Percentiles rank a stretch among this genome's conserved stretches.
These are phyloP conservation scores for Sporisorium reilianum DNA, from an alignment of 1,284 basidiomycete species.

Conservation along the genomic window DNA sequence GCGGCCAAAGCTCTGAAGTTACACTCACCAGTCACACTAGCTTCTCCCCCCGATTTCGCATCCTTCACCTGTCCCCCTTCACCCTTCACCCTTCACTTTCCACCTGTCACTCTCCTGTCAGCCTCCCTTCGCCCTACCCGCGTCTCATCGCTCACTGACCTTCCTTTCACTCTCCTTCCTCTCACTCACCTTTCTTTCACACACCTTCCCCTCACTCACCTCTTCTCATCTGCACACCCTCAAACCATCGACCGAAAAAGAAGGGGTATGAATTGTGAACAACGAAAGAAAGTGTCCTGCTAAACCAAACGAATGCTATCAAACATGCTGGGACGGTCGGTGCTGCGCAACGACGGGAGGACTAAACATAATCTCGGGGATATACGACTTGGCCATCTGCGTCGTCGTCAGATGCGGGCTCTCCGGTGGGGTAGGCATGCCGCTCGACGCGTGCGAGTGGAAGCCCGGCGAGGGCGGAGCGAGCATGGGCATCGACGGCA, in stretches of 20 bases:
- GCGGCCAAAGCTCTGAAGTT: too few species aligned
- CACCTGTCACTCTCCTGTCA: too few species aligned
- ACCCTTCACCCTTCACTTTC: too few species aligned
- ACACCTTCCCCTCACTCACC: not conserved
- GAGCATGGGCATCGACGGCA: constrained; percentile 34
- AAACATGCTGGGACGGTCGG: constrained; percentile 1
- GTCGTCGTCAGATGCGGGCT: constrained; percentile 22
- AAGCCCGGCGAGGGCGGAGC: constrained; percentile 42
- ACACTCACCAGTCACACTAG: too few species aligned
- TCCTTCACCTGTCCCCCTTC: too few species aligned
- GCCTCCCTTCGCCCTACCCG: too few species aligned
- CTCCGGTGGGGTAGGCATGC: constrained; percentile 42
- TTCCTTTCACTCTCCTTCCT: too few species aligned
- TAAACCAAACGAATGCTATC: not conserved
- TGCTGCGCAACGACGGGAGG: not conserved
- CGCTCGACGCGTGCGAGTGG: constrained; percentile 22
- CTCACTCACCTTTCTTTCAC: not conserved
- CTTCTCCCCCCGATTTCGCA: too few species aligned
- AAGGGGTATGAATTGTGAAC: not conserved
- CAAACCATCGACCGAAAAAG: too few species aligned
- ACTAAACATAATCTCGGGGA: constrained; percentile 14
- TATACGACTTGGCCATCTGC: constrained; percentile 10
- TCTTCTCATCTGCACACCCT: not conserved
- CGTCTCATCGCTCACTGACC: too few species aligned
- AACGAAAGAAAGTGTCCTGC: constrained; percentile 7